Evolutionary conservation across 176 grass and related monocot species (phyloP), one percentile per base, ranked within the genome.

Genomic region (Oropetium thomaeum): DNA sequence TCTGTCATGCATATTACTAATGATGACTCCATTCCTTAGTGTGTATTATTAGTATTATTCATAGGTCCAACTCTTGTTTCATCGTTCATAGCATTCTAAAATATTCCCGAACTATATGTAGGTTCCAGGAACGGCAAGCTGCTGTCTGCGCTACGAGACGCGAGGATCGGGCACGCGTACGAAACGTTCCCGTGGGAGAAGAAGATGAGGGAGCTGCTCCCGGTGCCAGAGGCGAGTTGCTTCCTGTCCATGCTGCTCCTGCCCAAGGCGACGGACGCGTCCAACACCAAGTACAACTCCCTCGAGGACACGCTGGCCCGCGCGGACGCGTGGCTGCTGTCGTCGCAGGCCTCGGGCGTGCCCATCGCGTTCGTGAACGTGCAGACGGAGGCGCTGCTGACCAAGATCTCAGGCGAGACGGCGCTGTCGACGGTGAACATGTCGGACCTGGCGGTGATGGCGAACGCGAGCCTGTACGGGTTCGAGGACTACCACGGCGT

Each of bases 401-500:
- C 89, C 32, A 99, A 99, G 89, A 96, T 99, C 47, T 99, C 92
- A 28, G 92, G 96, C 33, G 92, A 96, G 53, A 96, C 71, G 15
- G 89, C 87, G 22, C 67, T 90, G 10, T 91, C 92, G 6, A 99
- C 87, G 2, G 87, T 96, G 72, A 96, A 85, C 82, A 92, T 90
- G n/a, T 81, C 89, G 20, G 92, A 99, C 77, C 87, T 99, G 15
- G 83, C 87, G 7, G 92, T 86, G 76, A 84, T 89, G 77, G 92
- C 85, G 14, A 92, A 86, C 84, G 87, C 79, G 17, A 96, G 89
- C 75, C 87, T 99, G 58, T 96, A 96, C 37, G 85, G 96, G 9
- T 99, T 99, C 60, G 92, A 99, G 88, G 96, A 99, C 76, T 99
- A 99, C 85, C 96, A 99, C 35, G 92, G 96, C 37, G 77, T 99